A percentile compares a stretch with the other conserved stretches of the same genome.
Evolutionary conservation across 2,329 filamentous ascomycete species (phyloP).

Genomic region (Malbranchea zuffiana): DNA sequence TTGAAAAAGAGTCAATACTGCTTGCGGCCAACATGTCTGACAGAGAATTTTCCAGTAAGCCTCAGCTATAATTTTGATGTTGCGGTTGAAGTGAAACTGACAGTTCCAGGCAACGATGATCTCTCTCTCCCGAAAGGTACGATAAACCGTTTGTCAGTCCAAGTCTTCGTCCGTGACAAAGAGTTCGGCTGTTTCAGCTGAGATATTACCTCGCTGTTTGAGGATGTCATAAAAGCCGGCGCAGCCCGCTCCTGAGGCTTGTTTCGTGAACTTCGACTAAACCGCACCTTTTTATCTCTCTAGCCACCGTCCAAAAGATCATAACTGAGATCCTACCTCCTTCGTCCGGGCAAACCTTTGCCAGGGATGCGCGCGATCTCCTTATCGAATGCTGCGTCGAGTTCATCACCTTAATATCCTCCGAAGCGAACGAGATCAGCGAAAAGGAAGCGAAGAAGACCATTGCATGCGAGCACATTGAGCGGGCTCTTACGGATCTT

Average conservation of each 20-base stretch:
- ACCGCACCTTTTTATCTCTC: not conserved
- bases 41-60: slow-evolving; percentile 12
- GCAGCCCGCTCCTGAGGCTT: not conserved
- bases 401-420: slow-evolving; percentile 97
- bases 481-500: slow-evolving; percentile 81
- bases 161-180: too few relatives aligned
- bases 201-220: too few relatives aligned
- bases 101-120: slow-evolving; percentile 43
- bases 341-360: slow-evolving; percentile 69
- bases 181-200: too few relatives aligned
- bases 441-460: slow-evolving; percentile 99
- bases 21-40: slow-evolving; percentile 12
- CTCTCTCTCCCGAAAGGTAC: slow-evolving; percentile 50
- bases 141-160: slow-evolving; percentile 6
- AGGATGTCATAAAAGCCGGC: too few relatives aligned
- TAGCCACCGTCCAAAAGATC: slow-evolving; percentile 67
- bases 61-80: not conserved
- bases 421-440: slow-evolving; percentile 95
- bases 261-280: not conserved
- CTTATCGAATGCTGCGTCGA: slow-evolving; percentile 98
- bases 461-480: slow-evolving; percentile 95
- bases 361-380: slow-evolving; percentile 87
- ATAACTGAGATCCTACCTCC: slow-evolving; percentile 84
- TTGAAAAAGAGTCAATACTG: too few relatives aligned
- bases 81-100: slow-evolving; percentile 6